These are phyloP conservation scores for Clarireedia monteithiana DNA, from an alignment of 2,329 filamentous ascomycete species.

Conservation along the genomic window DNA sequence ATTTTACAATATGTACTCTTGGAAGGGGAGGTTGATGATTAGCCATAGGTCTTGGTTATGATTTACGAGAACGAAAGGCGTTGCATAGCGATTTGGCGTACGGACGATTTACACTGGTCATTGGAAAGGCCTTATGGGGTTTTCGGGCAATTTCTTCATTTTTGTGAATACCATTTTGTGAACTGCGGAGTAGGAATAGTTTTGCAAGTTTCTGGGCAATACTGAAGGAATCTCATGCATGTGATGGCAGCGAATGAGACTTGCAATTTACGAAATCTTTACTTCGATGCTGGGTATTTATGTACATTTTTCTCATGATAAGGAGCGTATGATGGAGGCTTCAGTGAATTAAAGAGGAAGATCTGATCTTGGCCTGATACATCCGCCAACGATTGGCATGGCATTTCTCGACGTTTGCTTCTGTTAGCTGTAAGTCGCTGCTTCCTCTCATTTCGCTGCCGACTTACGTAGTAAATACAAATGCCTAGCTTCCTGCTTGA, in stretches of 20 bases:
- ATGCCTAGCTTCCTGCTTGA: neutral
- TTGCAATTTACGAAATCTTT: neutral
- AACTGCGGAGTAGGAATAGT: conserved; percentile 2
- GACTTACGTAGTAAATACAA: neutral
- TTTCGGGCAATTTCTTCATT: conserved; percentile 6
- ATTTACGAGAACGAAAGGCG: conserved; percentile 20
- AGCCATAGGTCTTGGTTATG: conserved; percentile 15
- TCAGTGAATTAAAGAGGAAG: neutral
- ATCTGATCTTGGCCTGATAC: neutral
- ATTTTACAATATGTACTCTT: conserved; percentile 92
- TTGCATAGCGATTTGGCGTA: conserved; percentile 32
- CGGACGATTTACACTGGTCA: conserved; percentile 8
- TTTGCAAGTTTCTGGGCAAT: conserved; percentile 1
- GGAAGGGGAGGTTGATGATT: conserved; percentile 35
- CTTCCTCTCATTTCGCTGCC: neutral
- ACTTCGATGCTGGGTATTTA: no score
- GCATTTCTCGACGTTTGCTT: neutral
- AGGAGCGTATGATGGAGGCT: no score
- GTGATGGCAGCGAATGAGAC: neutral
- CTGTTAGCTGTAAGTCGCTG: conserved; percentile 1
- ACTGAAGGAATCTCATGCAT: neutral
- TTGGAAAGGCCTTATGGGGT: neutral
- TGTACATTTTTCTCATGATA: no score
- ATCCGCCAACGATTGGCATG: neutral
- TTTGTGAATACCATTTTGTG: conserved; percentile 24